Conservation (phyloP, 441 rosid species). For the Melastoma candidum region DNA sequence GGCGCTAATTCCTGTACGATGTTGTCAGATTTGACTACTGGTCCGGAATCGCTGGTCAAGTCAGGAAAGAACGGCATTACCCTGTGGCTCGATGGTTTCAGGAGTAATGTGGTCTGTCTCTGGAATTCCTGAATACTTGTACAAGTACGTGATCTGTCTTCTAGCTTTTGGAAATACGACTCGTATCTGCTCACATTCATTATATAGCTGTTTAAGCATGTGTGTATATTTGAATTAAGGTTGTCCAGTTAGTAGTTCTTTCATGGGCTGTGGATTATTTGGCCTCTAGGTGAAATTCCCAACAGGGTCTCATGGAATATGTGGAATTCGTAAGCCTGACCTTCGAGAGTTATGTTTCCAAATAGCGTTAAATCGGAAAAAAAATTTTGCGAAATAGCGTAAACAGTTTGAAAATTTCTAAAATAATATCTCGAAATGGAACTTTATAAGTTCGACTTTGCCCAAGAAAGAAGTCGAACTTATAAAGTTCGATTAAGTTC, state of each 20-base stretch:
- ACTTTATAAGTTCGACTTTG: too few relatives aligned
- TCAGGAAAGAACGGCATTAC: slow-evolving; percentile 50
- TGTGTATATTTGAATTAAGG: too few relatives aligned
- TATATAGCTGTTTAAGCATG: too few relatives aligned
- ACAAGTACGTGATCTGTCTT: slow-evolving; percentile 46
- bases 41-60: slow-evolving; percentile 80
- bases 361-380: too few relatives aligned
- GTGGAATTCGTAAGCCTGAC: slow-evolving; percentile 69
- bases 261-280: too few relatives aligned
- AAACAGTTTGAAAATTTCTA: too few relatives aligned
- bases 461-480: too few relatives aligned
- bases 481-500: too few relatives aligned
- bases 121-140: slow-evolving; percentile 90
- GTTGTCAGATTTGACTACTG: slow-evolving; percentile 76
- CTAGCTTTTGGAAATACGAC: neutral
- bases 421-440: too few relatives aligned
- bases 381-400: too few relatives aligned
- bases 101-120: slow-evolving; percentile 54
- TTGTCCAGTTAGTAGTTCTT: too few relatives aligned
- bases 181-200: neutral
- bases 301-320: slow-evolving; percentile 92
- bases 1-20: slow-evolving; percentile 65
- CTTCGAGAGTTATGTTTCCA: slow-evolving; percentile 1
- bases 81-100: slow-evolving; percentile 70
- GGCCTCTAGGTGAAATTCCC: slow-evolving; percentile 78